Evolutionary conservation across 2,329 filamentous ascomycete genomes (phyloP), one percentile per base, ranked within the genome.

Genomic region (Pseudomassariella vexata): DNA sequence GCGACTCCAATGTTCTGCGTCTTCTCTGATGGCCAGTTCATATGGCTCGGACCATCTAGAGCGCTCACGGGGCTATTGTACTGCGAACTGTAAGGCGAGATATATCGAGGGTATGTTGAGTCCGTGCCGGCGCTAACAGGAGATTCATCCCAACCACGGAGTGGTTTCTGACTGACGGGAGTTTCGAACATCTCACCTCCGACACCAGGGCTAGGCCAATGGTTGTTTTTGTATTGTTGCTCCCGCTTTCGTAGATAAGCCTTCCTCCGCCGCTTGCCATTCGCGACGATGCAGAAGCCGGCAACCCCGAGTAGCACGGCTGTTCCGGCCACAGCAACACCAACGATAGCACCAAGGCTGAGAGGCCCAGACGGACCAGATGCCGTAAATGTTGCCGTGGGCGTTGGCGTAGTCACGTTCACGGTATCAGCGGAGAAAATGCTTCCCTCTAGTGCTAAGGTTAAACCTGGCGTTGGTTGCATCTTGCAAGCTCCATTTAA

Each of bases 11-110:
- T 65, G 10, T 55, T 56, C 31, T 52, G 46, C 11, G 49, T 44
- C 38, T 55, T 52, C 30, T 52, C 42, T 2, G 28, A 26, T 8
- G 61, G 65, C 65, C 64, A 68, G 11, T 52, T 44, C 41, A 52
- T 50, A 8, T 44, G 41, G 0, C 49, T 45, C 2, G 44, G 35
- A 12, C 48, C 21, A 12, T 67, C 65, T 1, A 53, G 55, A 0
- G 57, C 66, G 32, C 62, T 71, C 37, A 74, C 61, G 1, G 76
- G 76, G 45, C 73, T 78, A 50, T 62, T 74, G 54, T 68, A 79
- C 37, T 76, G 70, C 24, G 73, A 76, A 14, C 62, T 65, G 47
- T 79, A 80, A 0, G 76, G 76, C 4, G 73, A 77, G 41, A 76
- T 67, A 53, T 78, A 75, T 6, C 60, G 64, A 1, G 60, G 55